A percentile compares a stretch with the other conserved stretches of the same genome.
phyloP scores from a whole-genome alignment of 1,284 basidiomycete species.

The Takashimella koratensis region DNA sequence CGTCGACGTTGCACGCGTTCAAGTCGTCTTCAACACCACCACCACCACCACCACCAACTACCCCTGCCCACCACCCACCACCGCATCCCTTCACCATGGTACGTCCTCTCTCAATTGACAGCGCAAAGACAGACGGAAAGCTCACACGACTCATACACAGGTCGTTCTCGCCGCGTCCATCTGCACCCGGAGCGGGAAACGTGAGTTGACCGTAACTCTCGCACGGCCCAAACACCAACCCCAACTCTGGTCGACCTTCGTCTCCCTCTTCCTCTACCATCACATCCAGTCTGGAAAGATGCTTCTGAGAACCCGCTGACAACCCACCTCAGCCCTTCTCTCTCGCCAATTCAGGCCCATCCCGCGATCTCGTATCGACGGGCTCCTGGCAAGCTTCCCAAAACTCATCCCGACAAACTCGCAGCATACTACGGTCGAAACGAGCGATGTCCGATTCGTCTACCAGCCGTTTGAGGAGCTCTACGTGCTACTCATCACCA shows the following conservation, averaged over 20 bases:
- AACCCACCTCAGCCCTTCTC: constrained; percentile 67
- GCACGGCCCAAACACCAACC: not conserved
- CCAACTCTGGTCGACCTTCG: not conserved
- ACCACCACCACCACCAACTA: not conserved
- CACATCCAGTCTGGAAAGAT: too few relatives aligned
- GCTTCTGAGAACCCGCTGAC: not conserved
- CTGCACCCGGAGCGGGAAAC: constrained; percentile 60
- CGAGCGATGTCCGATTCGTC: constrained; percentile 89
- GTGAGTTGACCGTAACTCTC: constrained; percentile 29
- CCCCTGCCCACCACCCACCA: not conserved
- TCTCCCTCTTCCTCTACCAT: not conserved
- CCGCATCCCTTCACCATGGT: not conserved
- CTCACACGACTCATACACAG: constrained; percentile 22
- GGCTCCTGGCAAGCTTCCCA: constrained; percentile 92
- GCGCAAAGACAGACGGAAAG: too few relatives aligned
- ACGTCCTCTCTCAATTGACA: not conserved
- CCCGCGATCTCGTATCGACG: constrained; percentile 87
- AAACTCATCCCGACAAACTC: constrained; percentile 96
- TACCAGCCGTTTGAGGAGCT: constrained; percentile 98
- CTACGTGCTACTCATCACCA: constrained; percentile 96
- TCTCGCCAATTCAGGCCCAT: constrained; percentile 96
- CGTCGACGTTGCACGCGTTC: not conserved
- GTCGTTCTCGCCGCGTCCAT: constrained; percentile 72
- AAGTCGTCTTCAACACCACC: not conserved
- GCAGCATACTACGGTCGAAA: constrained; percentile 96